A percentile compares a stretch with the other conserved stretches of the same genome.
phyloP scores from a whole-genome alignment of 352 stramenopile species.

The Halophytophthora batemanensis region DNA sequence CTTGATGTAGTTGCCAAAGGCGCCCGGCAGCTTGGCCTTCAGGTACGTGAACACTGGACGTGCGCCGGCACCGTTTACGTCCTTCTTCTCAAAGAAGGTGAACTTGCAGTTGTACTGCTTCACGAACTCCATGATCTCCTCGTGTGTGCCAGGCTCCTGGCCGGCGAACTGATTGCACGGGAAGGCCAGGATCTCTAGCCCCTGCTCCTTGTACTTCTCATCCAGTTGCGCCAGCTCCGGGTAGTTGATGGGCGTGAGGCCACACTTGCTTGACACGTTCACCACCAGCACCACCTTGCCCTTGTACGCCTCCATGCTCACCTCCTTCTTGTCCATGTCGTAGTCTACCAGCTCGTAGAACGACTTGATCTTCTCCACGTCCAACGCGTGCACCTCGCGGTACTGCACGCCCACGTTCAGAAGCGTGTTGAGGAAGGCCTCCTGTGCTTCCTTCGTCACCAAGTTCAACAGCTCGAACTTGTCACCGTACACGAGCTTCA shows the following conservation, averaged over 20 bases:
- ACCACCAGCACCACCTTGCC: slow-evolving; percentile 64
- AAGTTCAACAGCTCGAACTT: slow-evolving; percentile 44
- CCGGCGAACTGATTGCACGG: slow-evolving; percentile 82
- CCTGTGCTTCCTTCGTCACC: slow-evolving; percentile 37
- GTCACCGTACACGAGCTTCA: slow-evolving; percentile 38
- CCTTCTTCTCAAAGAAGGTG: slow-evolving; percentile 56
- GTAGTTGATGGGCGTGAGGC: slow-evolving; percentile 82
- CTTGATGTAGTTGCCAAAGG: slow-evolving; percentile 73
- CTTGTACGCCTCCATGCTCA: slow-evolving; percentile 61
- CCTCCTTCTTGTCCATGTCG: slow-evolving; percentile 57
- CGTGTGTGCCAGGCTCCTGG: slow-evolving; percentile 46
- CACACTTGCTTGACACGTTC: slow-evolving; percentile 83
- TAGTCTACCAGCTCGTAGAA: slow-evolving; percentile 80
- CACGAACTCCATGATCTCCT: slow-evolving; percentile 67
- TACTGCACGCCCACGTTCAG: slow-evolving; percentile 51
- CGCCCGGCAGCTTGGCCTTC: slow-evolving; percentile 57
- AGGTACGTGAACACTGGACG: slow-evolving; percentile 80
- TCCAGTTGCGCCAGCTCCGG: slow-evolving; percentile 70
- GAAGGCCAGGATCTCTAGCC: slow-evolving; percentile 70
- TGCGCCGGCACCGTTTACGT: slow-evolving; percentile 79
- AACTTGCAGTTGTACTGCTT: slow-evolving; percentile 41
- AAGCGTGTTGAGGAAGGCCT: slow-evolving; percentile 47
- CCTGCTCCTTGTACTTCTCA: slow-evolving; percentile 58
- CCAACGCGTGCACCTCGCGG: slow-evolving; percentile 38
- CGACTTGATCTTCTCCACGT: slow-evolving; percentile 34